A percentile compares a stretch with the other conserved stretches of the same genome.
Evolutionary conservation across 108 stramenopile genomes (phyloP).

Genomic region (Tribonema minus): DNA sequence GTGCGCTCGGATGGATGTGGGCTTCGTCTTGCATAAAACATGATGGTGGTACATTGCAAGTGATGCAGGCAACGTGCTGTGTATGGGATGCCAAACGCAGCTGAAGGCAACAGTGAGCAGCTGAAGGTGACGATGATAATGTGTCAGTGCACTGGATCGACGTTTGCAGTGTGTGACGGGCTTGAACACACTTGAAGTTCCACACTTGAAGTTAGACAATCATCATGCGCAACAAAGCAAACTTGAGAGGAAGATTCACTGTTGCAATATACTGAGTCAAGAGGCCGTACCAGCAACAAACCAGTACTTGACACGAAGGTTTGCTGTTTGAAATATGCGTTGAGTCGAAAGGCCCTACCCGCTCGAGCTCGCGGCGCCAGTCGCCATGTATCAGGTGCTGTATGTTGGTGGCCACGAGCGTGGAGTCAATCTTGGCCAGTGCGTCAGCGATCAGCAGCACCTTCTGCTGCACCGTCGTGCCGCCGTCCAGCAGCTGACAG

Average conservation of each 20-base stretch:
- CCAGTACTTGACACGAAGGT: not conserved
- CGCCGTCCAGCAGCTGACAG: no score
- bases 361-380: not conserved
- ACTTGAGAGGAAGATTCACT: not conserved
- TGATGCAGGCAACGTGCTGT: not conserved
- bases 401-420: slow-evolving; percentile 22
- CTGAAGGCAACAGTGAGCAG: no score
- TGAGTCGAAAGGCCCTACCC: not conserved
- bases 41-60: not conserved
- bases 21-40: not conserved
- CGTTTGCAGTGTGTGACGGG: no score
- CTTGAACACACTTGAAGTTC: no score
- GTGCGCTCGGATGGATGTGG: not conserved
- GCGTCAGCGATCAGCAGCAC: not conserved
- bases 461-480: slow-evolving; percentile 15
- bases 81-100: not conserved
- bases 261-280: not conserved
- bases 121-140: no score
- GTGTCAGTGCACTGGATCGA: no score
- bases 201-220: no score
- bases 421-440: slow-evolving; percentile 20
- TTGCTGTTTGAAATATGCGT: not conserved
- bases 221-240: not conserved
- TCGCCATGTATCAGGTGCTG: slow-evolving; percentile 23
- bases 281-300: not conserved